Evolutionary conservation across 352 stramenopile genomes (phyloP).

Genomic region (Pythium aristosporum): DNA sequence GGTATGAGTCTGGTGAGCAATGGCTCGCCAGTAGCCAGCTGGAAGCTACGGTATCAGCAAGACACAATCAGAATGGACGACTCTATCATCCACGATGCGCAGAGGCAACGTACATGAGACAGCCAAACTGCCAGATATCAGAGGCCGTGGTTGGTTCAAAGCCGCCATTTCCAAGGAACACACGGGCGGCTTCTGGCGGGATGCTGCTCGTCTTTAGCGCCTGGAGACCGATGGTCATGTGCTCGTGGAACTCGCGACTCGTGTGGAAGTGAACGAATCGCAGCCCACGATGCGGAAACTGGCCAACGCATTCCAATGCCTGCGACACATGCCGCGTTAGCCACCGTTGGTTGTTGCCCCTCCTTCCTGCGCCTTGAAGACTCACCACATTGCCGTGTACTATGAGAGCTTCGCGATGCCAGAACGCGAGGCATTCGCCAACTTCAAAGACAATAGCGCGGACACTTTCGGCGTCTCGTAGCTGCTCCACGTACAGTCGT

Average conservation of each 20-base stretch:
- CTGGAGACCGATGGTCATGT: conserved; percentile 27
- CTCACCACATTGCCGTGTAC: conserved; percentile 70
- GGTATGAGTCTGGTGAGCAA: conserved; percentile 47
- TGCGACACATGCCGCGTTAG: conserved; percentile 8
- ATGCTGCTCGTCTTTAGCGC: conserved; percentile 34
- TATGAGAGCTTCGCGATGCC: conserved; percentile 49
- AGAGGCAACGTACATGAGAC: conserved; percentile 47
- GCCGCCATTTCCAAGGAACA: conserved; percentile 38
- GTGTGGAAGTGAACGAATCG: conserved; percentile 46
- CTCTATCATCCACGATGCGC: neutral
- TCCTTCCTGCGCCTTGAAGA: neutral
- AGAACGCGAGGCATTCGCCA: conserved; percentile 54
- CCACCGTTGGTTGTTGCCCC: too few relatives aligned
- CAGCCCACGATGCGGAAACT: conserved; percentile 42
- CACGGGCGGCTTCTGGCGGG: conserved; percentile 50
- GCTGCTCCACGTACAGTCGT: conserved; percentile 31
- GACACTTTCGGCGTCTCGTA: conserved; percentile 32
- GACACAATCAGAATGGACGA: neutral
- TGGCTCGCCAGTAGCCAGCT: conserved; percentile 44
- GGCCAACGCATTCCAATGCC: conserved; percentile 41
- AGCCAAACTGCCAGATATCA: conserved; percentile 80
- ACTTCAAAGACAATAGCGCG: conserved; percentile 41
- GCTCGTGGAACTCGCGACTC: conserved; percentile 40
- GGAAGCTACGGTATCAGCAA: conserved; percentile 32
- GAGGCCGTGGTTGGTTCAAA: conserved; percentile 47